Evolutionary conservation across 2,329 filamentous ascomycete genomes (phyloP).

Genomic region (Colletotrichum destructivum): DNA sequence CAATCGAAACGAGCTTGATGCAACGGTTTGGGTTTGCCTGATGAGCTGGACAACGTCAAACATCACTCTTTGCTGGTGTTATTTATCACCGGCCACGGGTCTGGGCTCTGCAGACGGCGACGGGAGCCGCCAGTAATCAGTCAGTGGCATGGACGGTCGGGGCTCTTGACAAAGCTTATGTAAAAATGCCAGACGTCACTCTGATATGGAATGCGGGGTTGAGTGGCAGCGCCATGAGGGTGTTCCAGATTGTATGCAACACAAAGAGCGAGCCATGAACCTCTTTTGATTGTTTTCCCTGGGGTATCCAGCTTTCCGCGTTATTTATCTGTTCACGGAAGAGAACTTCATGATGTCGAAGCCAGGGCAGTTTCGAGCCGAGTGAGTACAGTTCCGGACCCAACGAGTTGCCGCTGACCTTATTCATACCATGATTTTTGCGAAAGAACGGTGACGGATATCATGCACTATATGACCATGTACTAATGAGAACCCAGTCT

Average conservation of each 20-base stretch:
- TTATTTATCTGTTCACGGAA: background rate
- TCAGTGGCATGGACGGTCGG: background rate
- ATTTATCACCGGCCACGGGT: too few relatives aligned
- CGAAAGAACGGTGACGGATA: too few relatives aligned
- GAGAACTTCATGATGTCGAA: conserved; percentile 22
- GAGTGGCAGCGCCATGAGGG: background rate
- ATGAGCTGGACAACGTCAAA: too few relatives aligned
- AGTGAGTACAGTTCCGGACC: conserved; percentile 7
- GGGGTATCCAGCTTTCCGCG: too few relatives aligned
- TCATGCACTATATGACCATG: too few relatives aligned
- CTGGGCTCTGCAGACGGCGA: too few relatives aligned
- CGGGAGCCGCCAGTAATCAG: too few relatives aligned
- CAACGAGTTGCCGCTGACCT: too few relatives aligned
- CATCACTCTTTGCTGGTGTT: too few relatives aligned
- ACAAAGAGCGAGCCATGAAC: background rate
- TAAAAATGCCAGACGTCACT: conserved; percentile 34
- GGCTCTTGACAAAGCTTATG: conserved; percentile 19
- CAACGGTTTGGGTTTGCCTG: background rate
- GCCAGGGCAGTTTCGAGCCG: conserved; percentile 38
- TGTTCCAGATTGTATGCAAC: background rate
- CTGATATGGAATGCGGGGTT: conserved; percentile 21
- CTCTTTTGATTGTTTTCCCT: too few relatives aligned
- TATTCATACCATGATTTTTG: background rate
- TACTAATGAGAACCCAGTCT: conserved; percentile 43
- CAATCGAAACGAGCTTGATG: background rate